Conservation (phyloP, 345 rosid species). For the Linum usitatissimum region DNA sequence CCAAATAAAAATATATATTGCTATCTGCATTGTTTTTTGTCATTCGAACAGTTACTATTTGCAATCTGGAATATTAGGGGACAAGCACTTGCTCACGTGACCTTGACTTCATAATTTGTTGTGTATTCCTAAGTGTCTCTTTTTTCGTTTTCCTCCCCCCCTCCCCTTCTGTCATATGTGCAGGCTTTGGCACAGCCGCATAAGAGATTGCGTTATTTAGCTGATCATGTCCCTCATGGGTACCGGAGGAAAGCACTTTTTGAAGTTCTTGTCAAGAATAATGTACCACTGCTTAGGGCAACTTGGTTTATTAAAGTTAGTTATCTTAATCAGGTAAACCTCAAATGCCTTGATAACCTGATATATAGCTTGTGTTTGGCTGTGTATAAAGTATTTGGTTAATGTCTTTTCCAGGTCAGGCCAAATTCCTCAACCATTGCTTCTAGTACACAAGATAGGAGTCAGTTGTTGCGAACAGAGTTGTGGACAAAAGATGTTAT, state of each 20-base stretch:
- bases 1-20: neutral
- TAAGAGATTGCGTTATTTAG: slow-evolving; percentile 73
- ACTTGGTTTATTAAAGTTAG: slow-evolving; percentile 95
- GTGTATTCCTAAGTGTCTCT: neutral
- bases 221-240: slow-evolving; percentile 82
- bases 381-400: slow-evolving; percentile 4
- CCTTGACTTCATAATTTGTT: neutral
- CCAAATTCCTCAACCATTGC: slow-evolving; percentile 52
- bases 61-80: neutral
- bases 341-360: neutral
- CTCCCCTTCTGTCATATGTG: neutral
- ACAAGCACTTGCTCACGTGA: neutral
- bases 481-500: slow-evolving; percentile 94
- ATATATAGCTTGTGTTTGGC: slow-evolving; percentile 1
- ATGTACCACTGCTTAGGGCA: slow-evolving; percentile 91
- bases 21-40: neutral
- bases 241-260: slow-evolving; percentile 62
- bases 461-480: slow-evolving; percentile 47
- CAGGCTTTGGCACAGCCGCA: slow-evolving; percentile 65
- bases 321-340: slow-evolving; percentile 86
- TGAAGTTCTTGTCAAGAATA: slow-evolving; percentile 85
- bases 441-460: slow-evolving; percentile 42
- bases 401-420: slow-evolving; percentile 47
- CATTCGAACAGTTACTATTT: neutral
- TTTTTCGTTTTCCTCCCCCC: neutral